These are phyloP conservation scores for Diaporthe citrichinensis DNA, from an alignment of 2,329 filamentous ascomycete genomes.

Conservation along the genomic window DNA sequence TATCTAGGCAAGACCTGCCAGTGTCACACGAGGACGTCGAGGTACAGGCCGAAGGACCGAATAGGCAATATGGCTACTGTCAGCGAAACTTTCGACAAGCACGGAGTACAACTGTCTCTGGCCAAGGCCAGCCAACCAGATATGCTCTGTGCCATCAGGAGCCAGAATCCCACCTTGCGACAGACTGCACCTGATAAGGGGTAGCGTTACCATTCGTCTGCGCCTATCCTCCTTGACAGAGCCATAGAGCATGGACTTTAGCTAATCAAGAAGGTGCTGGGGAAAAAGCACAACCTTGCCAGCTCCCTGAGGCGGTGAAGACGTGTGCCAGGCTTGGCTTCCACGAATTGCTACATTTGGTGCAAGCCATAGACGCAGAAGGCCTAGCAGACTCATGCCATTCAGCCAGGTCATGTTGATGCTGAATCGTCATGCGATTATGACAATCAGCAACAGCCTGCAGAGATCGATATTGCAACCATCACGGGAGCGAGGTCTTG, in stretches of 20 bases:
- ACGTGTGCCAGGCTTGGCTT: slow-evolving; percentile 7
- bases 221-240: slow-evolving; percentile 52
- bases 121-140: slow-evolving; percentile 51
- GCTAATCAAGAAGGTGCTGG: slow-evolving; percentile 52
- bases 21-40: neutral
- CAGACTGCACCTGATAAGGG: slow-evolving; percentile 31
- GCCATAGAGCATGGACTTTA: slow-evolving; percentile 49
- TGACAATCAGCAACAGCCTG: neutral
- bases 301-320: slow-evolving; percentile 24
- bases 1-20: slow-evolving; percentile 3
- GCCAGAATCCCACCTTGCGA: slow-evolving; percentile 46
- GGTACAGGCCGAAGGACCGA: neutral
- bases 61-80: slow-evolving; percentile 47
- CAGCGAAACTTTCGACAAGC: slow-evolving; percentile 53
- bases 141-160: slow-evolving; percentile 54
- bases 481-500: neutral
- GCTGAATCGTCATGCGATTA: slow-evolving; percentile 18
- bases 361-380: neutral
- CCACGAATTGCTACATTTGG: neutral
- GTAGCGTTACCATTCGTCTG: slow-evolving; percentile 58
- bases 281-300: slow-evolving; percentile 38
- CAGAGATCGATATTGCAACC: slow-evolving; percentile 16
- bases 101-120: slow-evolving; percentile 45
- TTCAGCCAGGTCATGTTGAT: neutral
- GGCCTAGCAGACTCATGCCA: neutral